These are phyloP conservation scores for Aspergillus tamarii DNA, from an alignment of 2,329 filamentous ascomycete species.

Conservation along the genomic window DNA sequence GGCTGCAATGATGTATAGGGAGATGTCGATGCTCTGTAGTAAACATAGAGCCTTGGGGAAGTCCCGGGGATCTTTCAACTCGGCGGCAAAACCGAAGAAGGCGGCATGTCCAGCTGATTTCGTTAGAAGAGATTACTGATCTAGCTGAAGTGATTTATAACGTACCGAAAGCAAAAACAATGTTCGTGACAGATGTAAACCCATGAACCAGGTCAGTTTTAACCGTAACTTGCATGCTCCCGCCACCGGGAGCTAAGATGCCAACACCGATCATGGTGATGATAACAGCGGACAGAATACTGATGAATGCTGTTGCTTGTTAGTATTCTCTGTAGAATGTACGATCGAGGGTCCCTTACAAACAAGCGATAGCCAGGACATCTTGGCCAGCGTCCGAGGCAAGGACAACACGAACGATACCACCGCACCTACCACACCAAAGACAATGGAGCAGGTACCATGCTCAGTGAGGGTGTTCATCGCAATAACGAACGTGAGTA, in stretches of 20 bases:
- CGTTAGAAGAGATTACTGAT: conserved; percentile 53
- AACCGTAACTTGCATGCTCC: conserved; percentile 40
- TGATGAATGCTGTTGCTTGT: conserved; percentile 57
- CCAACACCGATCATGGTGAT: conserved; percentile 70
- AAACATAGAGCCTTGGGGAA: conserved; percentile 66
- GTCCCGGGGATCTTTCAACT: conserved; percentile 63
- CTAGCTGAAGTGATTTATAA: conserved; percentile 48
- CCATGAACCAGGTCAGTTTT: conserved; percentile 55
- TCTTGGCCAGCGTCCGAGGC: conserved; percentile 64
- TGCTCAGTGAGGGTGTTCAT: conserved; percentile 67
- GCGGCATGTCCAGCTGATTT: conserved; percentile 65
- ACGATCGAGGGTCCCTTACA: conserved; percentile 35
- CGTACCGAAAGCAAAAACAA: conserved; percentile 69
- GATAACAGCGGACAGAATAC: conserved; percentile 65
- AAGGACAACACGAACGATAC: conserved; percentile 63
- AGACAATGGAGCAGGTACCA: conserved; percentile 66
- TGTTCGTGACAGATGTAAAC: conserved; percentile 68
- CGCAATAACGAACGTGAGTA: conserved; percentile 70
- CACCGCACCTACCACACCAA: conserved; percentile 61
- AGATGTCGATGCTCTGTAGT: conserved; percentile 62
- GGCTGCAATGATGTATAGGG: conserved; percentile 67
- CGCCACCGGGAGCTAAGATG: conserved; percentile 48
- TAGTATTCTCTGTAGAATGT: neutral
- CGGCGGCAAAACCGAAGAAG: conserved; percentile 68
- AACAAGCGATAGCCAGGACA: conserved; percentile 64